A percentile compares a stretch with the other conserved stretches of the same genome.
Conservation (phyloP, 78 protist genomes). For the Andalucia godoyi region DNA sequence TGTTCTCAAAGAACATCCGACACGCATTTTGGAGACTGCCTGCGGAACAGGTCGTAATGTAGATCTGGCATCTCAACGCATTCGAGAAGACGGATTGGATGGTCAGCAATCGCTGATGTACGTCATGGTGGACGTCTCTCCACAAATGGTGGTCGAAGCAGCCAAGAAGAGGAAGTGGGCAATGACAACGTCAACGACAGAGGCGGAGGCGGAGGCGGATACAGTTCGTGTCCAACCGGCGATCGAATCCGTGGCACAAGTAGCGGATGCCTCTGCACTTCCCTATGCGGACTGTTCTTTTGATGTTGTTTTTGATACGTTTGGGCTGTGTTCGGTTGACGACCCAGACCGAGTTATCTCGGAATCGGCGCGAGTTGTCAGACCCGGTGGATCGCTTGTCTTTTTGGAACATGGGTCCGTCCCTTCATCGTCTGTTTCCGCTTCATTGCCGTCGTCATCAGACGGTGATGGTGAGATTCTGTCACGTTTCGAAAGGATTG, state of each 20-base stretch:
- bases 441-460: too few relatives aligned
- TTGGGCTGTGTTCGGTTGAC: constrained; percentile 21
- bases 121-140: too few relatives aligned
- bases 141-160: too few relatives aligned
- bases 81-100: not conserved
- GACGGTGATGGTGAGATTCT: too few relatives aligned
- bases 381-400: not conserved
- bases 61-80: not conserved
- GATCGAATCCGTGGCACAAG: too few relatives aligned
- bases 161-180: too few relatives aligned
- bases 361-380: constrained; percentile 9
- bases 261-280: too few relatives aligned
- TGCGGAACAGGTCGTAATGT: not conserved
- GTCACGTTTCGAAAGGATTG: too few relatives aligned
- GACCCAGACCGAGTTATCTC: constrained; percentile 11
- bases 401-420: constrained; percentile 20
- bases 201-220: not conserved
- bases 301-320: constrained; percentile 29
- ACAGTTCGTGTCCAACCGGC: not conserved
- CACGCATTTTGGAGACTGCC: not conserved
- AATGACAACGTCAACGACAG: not conserved
- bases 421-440: too few relatives aligned
- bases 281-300: constrained; percentile 15
- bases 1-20: not conserved
- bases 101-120: not conserved